These are phyloP conservation scores for Salix koriyanagi DNA, from an alignment of 345 rosid genomes.

Conservation along the genomic window DNA sequence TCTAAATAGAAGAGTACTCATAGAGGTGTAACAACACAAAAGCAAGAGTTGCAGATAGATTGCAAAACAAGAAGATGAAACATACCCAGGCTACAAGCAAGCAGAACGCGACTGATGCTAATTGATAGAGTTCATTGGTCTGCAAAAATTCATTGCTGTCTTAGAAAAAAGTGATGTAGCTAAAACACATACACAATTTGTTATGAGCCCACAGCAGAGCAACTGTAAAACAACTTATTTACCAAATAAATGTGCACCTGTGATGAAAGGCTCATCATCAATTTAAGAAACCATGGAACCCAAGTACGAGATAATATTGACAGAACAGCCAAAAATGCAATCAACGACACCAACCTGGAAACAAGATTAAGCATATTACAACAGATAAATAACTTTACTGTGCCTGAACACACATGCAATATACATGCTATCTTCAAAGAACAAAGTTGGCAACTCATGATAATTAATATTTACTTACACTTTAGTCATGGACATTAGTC, in stretches of 20 bases:
- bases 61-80: conserved; percentile 26
- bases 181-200: background rate
- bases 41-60: conserved; percentile 3
- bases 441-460: background rate
- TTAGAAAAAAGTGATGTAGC: background rate
- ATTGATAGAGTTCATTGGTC: conserved; percentile 97
- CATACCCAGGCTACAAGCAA: conserved; percentile 97
- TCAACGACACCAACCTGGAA: conserved; percentile 63
- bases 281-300: conserved; percentile 81
- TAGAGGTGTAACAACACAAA: background rate
- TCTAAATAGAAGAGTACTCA: background rate
- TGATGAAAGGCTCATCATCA: conserved; percentile 83
- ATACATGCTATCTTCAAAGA: background rate
- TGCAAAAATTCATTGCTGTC: conserved; percentile 37
- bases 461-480: conserved; percentile 43
- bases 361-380: background rate
- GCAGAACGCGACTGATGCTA: conserved; percentile 96
- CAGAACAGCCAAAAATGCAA: conserved; percentile 66
- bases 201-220: background rate
- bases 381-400: background rate
- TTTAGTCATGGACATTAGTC: conserved; percentile 79
- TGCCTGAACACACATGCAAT: background rate
- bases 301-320: conserved; percentile 66
- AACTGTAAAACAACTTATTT: background rate
- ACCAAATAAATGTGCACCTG: conserved; percentile 41